A percentile compares a stretch with the other conserved stretches of the same genome.
Evolutionary conservation across 768 basidiomycete species (phyloP).

Genomic region (Leucosporidium scottii): DNA sequence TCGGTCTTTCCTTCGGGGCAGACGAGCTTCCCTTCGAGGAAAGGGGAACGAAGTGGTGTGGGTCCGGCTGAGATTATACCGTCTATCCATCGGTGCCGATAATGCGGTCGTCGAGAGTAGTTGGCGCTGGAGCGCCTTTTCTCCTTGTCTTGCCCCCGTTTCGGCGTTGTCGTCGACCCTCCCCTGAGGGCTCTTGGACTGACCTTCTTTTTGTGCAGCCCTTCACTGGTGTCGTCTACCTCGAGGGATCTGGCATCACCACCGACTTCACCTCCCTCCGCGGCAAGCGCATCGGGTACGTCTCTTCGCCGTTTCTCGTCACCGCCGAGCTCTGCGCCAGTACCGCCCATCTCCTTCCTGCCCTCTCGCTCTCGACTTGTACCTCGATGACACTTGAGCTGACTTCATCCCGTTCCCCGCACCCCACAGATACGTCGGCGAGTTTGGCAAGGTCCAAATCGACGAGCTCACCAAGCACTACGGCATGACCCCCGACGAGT

Average conservation of each 20-base stretch:
- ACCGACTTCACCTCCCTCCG: conserved; percentile 32
- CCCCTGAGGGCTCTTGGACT: too few relatives aligned
- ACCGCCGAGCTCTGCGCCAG: not conserved
- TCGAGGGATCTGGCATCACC: conserved; percentile 29
- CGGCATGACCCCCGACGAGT: conserved; percentile 31
- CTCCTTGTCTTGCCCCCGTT: not conserved
- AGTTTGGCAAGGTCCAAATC: conserved; percentile 29
- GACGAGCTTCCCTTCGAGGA: too few relatives aligned
- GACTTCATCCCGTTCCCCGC: too few relatives aligned
- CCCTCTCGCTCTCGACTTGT: too few relatives aligned
- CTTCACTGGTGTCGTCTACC: conserved; percentile 37
- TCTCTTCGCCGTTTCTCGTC: not conserved
- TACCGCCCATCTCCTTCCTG: not conserved
- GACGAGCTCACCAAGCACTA: conserved; percentile 34
- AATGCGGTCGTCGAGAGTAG: not conserved
- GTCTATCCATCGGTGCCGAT: conserved; percentile 1
- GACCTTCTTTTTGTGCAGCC: conserved; percentile 10
- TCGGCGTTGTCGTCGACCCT: not conserved
- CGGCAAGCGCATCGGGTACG: conserved; percentile 34
- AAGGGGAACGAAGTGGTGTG: not conserved
- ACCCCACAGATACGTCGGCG: conserved; percentile 25
- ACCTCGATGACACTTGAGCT: not conserved
- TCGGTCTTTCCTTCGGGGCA: too few relatives aligned
- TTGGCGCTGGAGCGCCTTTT: not conserved
- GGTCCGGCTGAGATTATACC: conserved; percentile 10